Percentiles rank a stretch among this genome's conserved stretches.
phyloP scores from a whole-genome alignment of 169 alveolate species.

The Eimeria acervulina region DNA sequence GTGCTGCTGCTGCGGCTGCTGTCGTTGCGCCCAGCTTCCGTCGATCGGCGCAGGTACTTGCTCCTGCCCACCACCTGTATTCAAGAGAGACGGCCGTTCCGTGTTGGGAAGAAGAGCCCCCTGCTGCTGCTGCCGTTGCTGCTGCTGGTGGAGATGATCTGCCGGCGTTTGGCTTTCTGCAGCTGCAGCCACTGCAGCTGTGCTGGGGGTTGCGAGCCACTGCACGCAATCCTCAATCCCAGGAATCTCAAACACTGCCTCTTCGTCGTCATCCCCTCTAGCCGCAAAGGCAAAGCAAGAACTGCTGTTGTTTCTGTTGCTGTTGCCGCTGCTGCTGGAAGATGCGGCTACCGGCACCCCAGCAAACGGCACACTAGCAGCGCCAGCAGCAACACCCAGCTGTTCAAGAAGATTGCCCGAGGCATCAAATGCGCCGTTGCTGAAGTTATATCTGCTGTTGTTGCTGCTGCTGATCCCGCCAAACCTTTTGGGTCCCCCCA shows the following conservation, averaged over 20 bases:
- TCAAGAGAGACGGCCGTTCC: neutral
- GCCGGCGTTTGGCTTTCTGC: conserved; percentile 11
- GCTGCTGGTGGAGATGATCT: conserved; percentile 13
- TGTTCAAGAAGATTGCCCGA: conserved; percentile 46
- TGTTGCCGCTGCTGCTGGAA: neutral
- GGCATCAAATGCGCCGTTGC: conserved; percentile 6
- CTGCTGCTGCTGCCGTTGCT: conserved; percentile 48
- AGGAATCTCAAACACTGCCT: conserved; percentile 59
- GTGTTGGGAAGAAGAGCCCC: conserved; percentile 7
- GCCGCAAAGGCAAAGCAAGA: conserved; percentile 70
- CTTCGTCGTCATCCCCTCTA: conserved; percentile 38
- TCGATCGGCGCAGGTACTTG: conserved; percentile 1
- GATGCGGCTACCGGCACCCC: conserved; percentile 48
- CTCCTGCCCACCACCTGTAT: conserved; percentile 14
- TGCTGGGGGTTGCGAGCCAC: conserved; percentile 68
- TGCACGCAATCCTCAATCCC: conserved; percentile 67
- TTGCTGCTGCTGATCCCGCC: conserved; percentile 62
- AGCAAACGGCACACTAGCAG: conserved; percentile 43
- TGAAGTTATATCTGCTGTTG: conserved; percentile 12
- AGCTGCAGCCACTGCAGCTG: conserved; percentile 38
- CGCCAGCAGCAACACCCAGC: conserved; percentile 13
- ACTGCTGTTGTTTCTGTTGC: conserved; percentile 59
- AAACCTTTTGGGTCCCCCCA: conserved; percentile 44
- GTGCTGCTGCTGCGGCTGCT: conserved; percentile 49
- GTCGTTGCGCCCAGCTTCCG: conserved; percentile 60